Conservation (phyloP, 805 yeast genomes). For the Cyberlindnera amylophila region DNA sequence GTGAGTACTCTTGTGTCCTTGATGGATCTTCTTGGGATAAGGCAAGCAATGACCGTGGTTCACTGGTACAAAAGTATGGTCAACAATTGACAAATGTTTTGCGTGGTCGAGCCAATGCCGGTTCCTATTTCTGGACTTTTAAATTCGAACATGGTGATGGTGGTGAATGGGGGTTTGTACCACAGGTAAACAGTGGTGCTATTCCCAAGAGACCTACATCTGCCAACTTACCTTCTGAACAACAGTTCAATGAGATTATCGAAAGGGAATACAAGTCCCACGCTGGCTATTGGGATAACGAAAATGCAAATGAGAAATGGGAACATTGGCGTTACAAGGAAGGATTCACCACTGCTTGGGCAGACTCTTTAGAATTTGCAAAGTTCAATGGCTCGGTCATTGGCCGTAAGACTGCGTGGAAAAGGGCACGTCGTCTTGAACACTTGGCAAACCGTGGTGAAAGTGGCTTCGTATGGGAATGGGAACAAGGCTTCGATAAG, state of each 20-base stretch:
- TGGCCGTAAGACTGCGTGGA: slow-evolving; percentile 76
- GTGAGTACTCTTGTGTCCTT: slow-evolving; percentile 87
- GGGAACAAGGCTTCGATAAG: slow-evolving; percentile 78
- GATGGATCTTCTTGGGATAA: slow-evolving; percentile 74
- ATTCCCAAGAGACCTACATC: slow-evolving; percentile 35
- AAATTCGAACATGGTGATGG: slow-evolving; percentile 87
- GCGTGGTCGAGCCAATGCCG: slow-evolving; percentile 53
- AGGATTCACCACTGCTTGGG: slow-evolving; percentile 75
- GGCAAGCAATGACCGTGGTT: slow-evolving; percentile 43
- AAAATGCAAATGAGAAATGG: slow-evolving; percentile 54
- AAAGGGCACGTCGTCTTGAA: slow-evolving; percentile 52
- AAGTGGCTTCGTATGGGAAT: slow-evolving; percentile 72
- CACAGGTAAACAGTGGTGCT: slow-evolving; percentile 66
- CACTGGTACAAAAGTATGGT: slow-evolving; percentile 61
- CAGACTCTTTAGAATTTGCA: slow-evolving; percentile 67
- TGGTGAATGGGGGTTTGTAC: slow-evolving; percentile 93
- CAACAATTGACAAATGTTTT: slow-evolving; percentile 47
- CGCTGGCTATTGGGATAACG: slow-evolving; percentile 61
- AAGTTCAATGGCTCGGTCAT: slow-evolving; percentile 62
- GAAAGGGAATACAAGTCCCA: slow-evolving; percentile 44
- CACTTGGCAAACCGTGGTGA: slow-evolving; percentile 56
- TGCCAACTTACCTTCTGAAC: slow-evolving; percentile 36
- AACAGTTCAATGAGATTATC: slow-evolving; percentile 38
- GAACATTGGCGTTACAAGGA: slow-evolving; percentile 81
- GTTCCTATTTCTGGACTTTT: slow-evolving; percentile 87